Evolutionary conservation across 768 basidiomycete genomes (phyloP).

Genomic region (Leccinum longicurvipes): DNA sequence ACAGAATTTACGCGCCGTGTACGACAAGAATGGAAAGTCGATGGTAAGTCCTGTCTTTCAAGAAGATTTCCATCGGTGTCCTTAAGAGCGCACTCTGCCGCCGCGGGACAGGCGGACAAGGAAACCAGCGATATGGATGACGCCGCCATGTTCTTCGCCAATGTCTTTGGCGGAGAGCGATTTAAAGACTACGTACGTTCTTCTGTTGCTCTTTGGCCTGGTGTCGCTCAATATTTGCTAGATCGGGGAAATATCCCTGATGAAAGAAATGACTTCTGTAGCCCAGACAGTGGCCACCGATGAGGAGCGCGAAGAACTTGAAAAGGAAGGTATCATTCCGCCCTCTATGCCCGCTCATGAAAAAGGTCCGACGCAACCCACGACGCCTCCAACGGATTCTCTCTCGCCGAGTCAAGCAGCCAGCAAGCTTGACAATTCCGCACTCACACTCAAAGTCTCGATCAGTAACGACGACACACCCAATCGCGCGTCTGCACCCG

Average conservation of each 20-base stretch:
- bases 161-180: slow-evolving; percentile 93
- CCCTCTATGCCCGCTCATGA: slow-evolving; percentile 17
- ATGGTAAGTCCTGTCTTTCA: slow-evolving; percentile 50
- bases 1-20: slow-evolving; percentile 80
- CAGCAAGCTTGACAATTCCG: slow-evolving; percentile 13
- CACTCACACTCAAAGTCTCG: slow-evolving; percentile 18
- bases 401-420: slow-evolving; percentile 5
- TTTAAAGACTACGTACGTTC: slow-evolving; percentile 82
- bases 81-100: slow-evolving; percentile 1
- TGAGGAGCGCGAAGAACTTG: slow-evolving; percentile 87
- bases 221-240: slow-evolving; percentile 30
- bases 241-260: slow-evolving; percentile 96
- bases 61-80: slow-evolving; percentile 2
- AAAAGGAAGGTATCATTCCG: slow-evolving; percentile 55
- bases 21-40: slow-evolving; percentile 93
- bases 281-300: slow-evolving; percentile 88
- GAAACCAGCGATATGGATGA: slow-evolving; percentile 87
- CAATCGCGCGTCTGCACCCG: slow-evolving; percentile 11
- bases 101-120: slow-evolving; percentile 55
- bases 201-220: neutral
- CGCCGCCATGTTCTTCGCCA: slow-evolving; percentile 91
- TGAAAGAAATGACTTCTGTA: slow-evolving; percentile 88
- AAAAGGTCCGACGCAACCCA: slow-evolving; percentile 13
- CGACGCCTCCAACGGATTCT: slow-evolving; percentile 14
- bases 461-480: slow-evolving; percentile 17